Evolutionary conservation across 805 yeast genomes (phyloP).

Genomic region (Metschnikowia hibisci): DNA sequence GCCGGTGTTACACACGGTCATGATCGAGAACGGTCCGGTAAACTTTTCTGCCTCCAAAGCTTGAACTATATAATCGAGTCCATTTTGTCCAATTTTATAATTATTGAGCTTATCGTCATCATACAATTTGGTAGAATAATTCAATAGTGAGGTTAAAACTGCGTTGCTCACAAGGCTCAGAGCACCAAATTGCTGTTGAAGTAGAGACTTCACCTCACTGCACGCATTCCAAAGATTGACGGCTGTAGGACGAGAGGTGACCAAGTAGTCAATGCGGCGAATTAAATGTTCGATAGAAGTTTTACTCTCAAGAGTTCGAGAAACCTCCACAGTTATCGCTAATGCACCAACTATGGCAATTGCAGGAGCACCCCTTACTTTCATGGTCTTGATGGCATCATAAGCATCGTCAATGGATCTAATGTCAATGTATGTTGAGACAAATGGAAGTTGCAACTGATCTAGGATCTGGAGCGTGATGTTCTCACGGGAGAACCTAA

Average conservation of each 20-base stretch:
- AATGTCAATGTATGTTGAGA: conserved; percentile 64
- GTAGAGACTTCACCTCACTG: conserved; percentile 41
- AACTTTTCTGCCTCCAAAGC: conserved; percentile 45
- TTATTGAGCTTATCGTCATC: conserved; percentile 80
- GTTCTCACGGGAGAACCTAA: conserved; percentile 51
- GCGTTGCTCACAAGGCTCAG: conserved; percentile 17
- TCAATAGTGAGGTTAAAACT: conserved; percentile 31
- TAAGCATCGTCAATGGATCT: conserved; percentile 69
- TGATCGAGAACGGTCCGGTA: conserved; percentile 66
- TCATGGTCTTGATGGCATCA: conserved; percentile 83
- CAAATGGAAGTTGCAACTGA: conserved; percentile 79
- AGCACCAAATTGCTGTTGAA: conserved; percentile 15
- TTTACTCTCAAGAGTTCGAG: conserved; percentile 22
- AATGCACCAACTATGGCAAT: conserved; percentile 93
- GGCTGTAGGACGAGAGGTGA: conserved; percentile 89
- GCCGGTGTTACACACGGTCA: conserved; percentile 96
- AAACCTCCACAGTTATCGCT: conserved; percentile 72
- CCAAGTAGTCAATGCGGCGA: conserved; percentile 57
- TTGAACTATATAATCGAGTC: conserved; percentile 61
- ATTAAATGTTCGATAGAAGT: conserved; percentile 34
- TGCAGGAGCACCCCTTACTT: conserved; percentile 98
- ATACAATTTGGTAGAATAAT: conserved; percentile 53
- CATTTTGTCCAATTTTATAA: conserved; percentile 72
- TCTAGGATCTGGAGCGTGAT: conserved; percentile 62
- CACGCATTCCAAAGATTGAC: conserved; percentile 84